A percentile compares a stretch with the other conserved stretches of the same genome.
Conservation (phyloP, 192 early-diverging fungal genomes). For the Geranomyces variabilis region DNA sequence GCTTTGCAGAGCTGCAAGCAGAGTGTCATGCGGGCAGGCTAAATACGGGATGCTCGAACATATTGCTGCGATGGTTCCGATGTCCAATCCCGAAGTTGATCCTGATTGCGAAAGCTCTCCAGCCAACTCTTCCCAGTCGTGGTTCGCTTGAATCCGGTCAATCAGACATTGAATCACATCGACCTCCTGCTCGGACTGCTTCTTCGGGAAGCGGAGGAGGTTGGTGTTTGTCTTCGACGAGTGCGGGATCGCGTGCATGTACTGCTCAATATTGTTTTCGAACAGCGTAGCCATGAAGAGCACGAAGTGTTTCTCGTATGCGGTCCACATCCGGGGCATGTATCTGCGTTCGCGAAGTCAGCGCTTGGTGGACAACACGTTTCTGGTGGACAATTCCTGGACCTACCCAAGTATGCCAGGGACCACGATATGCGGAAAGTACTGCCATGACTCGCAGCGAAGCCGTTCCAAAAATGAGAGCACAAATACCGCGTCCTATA, state of each 20-base stretch:
- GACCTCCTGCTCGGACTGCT: constrained; percentile 28
- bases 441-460: constrained; percentile 64
- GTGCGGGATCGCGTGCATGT: constrained; percentile 7
- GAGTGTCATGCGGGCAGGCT: constrained; percentile 17
- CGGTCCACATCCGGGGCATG: constrained; percentile 6
- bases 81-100: not conserved
- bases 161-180: constrained; percentile 46
- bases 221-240: constrained; percentile 16
- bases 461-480: constrained; percentile 72
- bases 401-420: constrained; percentile 65
- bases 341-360: constrained; percentile 6
- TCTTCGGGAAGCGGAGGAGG: constrained; percentile 8
- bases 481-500: constrained; percentile 57
- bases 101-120: constrained; percentile 37
- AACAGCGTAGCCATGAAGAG: constrained; percentile 22
- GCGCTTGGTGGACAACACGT: not conserved
- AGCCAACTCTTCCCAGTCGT: constrained; percentile 56
- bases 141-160: constrained; percentile 33
- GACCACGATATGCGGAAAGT: constrained; percentile 75
- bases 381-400: not conserved
- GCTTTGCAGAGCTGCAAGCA: not conserved
- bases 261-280: constrained; percentile 1
- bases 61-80: constrained; percentile 14
- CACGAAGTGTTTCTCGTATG: constrained; percentile 8
- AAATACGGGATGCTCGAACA: constrained; percentile 26